Percentiles rank a stretch among this genome's conserved stretches.
phyloP scores from a whole-genome alignment of 2,329 filamentous ascomycete genomes.

The Stachybotrys elegans region DNA sequence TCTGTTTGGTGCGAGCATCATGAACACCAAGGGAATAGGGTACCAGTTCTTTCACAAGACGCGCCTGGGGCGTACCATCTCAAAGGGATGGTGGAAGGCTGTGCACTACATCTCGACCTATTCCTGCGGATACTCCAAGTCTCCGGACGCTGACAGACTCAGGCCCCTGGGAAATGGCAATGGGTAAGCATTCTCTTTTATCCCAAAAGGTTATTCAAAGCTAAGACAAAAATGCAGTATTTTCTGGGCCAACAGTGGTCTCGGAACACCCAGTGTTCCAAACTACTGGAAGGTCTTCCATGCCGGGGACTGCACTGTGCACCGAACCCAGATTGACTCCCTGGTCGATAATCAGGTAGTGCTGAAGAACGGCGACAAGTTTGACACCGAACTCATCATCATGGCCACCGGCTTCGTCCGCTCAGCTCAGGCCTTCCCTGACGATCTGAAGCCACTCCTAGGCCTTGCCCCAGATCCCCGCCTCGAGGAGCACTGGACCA shows the following conservation, averaged over 20 bases:
- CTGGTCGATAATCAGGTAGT: constrained; percentile 11
- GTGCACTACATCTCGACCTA: constrained; percentile 9
- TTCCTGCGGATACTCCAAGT: constrained; percentile 20
- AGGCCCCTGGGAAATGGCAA: constrained; percentile 12
- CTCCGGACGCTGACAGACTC: constrained; percentile 13
- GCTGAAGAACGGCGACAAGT: constrained; percentile 10
- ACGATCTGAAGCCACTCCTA: constrained; percentile 10
- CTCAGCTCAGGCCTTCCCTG: constrained; percentile 12
- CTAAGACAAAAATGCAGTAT: constrained; percentile 8
- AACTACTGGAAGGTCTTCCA: constrained; percentile 28
- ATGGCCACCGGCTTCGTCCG: constrained; percentile 19
- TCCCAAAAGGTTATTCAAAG: not conserved
- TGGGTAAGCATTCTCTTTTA: constrained; percentile 7
- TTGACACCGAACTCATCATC: constrained; percentile 15
- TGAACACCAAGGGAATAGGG: constrained; percentile 18
- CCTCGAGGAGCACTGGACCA: constrained; percentile 9
- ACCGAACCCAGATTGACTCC: constrained; percentile 14
- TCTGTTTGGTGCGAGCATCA: constrained; percentile 21
- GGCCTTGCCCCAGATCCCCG: constrained; percentile 10
- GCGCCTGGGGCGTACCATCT: constrained; percentile 10
- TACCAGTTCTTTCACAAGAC: constrained; percentile 21
- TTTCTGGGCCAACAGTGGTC: constrained; percentile 25
- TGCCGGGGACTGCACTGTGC: constrained; percentile 19
- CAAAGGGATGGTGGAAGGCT: constrained; percentile 13
- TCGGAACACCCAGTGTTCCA: constrained; percentile 24